Evolutionary conservation across 192 early-diverging fungal species (phyloP), one percentile per base, ranked within the genome.

Genomic region (Gryganskiella cystojenkinii): DNA sequence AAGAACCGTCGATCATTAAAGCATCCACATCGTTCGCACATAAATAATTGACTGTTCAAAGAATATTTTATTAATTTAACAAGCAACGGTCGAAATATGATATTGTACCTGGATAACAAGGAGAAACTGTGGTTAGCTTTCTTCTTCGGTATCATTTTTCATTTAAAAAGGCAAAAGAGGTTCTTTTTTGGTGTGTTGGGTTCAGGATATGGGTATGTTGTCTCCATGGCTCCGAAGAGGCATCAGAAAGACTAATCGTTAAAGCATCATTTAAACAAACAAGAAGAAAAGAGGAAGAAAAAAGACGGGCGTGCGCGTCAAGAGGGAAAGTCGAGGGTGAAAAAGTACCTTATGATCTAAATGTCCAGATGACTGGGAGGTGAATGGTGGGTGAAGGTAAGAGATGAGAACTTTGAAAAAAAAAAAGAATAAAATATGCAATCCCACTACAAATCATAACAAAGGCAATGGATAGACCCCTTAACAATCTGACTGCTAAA

Each of bases 171-270:
- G 49, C 0, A 8, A 60, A 2, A 20, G 17, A 35, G 3, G 3
- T 62, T 27, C 28, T 45, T 30, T 50, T 31, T 61, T 61, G 22
- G 49, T 63, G 20, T 61, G 27, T 20, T n/a, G 40, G 61, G 72
- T 65, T 76, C 73, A 76, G 73, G 68, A 65, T 76, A 68, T 67
- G 73, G 73, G 64, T 76, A 76, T 63, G 73, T 76, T 76, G 73
- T 57, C 67, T 76, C 73, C 73, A 76, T 76, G 58, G 64, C 64
- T 68, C 64, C 71, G 50, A 40, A 61, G 63, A 67, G 71, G 56
- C 73, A 59, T 76, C 73, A 76, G 67, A 76, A 76, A 76, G 73
- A 76, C 73, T 76, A 76, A 76, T 76, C 73, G 64, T 76, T 62
- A 61, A 55, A 63, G 64, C 73, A 76, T 76, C 73, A 76, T 76